Evolutionary conservation across 805 yeast species (phyloP).

Genomic region (Scheffersomyces lignosus): DNA sequence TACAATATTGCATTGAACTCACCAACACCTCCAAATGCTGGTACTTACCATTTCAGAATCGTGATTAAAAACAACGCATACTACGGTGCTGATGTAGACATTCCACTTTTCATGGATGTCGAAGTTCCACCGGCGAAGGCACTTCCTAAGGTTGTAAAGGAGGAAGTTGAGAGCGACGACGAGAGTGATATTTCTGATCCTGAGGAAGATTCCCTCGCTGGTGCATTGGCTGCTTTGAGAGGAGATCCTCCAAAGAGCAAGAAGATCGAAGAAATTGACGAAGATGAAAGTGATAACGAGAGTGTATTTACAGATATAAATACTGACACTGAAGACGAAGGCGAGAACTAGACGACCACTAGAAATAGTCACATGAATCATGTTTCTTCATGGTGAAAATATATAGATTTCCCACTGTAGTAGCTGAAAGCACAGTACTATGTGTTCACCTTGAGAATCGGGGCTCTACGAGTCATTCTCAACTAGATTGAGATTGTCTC

Average conservation of each 20-base stretch:
- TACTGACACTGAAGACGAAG: slow-evolving; percentile 47
- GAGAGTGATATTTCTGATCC: slow-evolving; percentile 65
- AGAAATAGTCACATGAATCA: no score
- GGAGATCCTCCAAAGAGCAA: slow-evolving; percentile 45
- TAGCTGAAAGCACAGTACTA: no score
- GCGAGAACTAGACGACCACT: slow-evolving; percentile 21
- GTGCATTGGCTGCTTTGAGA: slow-evolving; percentile 67
- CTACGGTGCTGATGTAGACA: slow-evolving; percentile 78
- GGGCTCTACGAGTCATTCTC: no score
- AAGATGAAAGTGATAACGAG: slow-evolving; percentile 38
- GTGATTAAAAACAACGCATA: slow-evolving; percentile 71
- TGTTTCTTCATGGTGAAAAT: no score
- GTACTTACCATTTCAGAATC: slow-evolving; percentile 67
- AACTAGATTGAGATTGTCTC: no score
- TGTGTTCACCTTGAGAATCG: no score
- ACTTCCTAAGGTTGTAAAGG: slow-evolving; percentile 11
- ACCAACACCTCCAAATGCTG: slow-evolving; percentile 76
- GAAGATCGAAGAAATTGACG: slow-evolving; percentile 30
- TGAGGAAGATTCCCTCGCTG: slow-evolving; percentile 73
- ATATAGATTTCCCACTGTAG: no score
- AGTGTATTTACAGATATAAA: slow-evolving; percentile 45
- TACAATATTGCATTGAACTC: slow-evolving; percentile 71
- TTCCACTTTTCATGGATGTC: slow-evolving; percentile 71
- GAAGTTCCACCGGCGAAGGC: slow-evolving; percentile 48
- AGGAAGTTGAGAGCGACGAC: slow-evolving; percentile 41